A percentile compares a stretch with the other conserved stretches of the same genome.
Evolutionary conservation across 1,284 basidiomycete species (phyloP).

Genomic region (Inonotus hispidus): DNA sequence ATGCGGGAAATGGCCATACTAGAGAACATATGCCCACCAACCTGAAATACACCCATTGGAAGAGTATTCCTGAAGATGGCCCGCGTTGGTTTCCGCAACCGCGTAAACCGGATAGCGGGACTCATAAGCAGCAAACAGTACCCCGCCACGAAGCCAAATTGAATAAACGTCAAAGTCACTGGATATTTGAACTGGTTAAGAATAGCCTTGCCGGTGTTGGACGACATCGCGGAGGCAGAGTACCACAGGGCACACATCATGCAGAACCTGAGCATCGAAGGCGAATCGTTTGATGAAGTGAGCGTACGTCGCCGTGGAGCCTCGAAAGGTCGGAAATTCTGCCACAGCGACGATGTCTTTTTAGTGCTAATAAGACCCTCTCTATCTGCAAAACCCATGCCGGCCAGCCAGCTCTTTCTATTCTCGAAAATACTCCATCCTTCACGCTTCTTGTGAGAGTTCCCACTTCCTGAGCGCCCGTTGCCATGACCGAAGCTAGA

Average conservation of each 20-base stretch:
- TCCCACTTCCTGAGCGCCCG: neutral
- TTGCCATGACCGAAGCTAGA: constrained; percentile 3
- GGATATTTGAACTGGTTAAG: constrained; percentile 84
- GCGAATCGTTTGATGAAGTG: constrained; percentile 15
- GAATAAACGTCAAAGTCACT: constrained; percentile 92
- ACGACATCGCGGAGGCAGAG: constrained; percentile 78
- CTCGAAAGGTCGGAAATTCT: constrained; percentile 17
- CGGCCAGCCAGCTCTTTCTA: constrained; percentile 18
- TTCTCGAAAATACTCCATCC: constrained; percentile 15
- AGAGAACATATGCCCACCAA: constrained; percentile 96
- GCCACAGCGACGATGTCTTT: constrained; percentile 16
- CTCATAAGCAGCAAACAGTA: constrained; percentile 83
- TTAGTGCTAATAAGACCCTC: constrained; percentile 5
- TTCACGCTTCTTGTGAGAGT: constrained; percentile 1
- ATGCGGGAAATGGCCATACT: constrained; percentile 96
- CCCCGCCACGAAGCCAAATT: constrained; percentile 90
- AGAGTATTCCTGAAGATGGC: constrained; percentile 75
- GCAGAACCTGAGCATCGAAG: constrained; percentile 28
- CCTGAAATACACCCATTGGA: constrained; percentile 92
- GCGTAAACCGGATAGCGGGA: constrained; percentile 61
- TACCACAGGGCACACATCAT: constrained; percentile 79
- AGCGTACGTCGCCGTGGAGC: constrained; percentile 14
- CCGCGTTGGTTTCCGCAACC: constrained; percentile 62
- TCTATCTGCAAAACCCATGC: constrained; percentile 4
- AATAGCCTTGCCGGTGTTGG: constrained; percentile 87